These are phyloP conservation scores for Hyaloscypha finlandica DNA, from an alignment of 495 filamentous ascomycete genomes.

Conservation along the genomic window DNA sequence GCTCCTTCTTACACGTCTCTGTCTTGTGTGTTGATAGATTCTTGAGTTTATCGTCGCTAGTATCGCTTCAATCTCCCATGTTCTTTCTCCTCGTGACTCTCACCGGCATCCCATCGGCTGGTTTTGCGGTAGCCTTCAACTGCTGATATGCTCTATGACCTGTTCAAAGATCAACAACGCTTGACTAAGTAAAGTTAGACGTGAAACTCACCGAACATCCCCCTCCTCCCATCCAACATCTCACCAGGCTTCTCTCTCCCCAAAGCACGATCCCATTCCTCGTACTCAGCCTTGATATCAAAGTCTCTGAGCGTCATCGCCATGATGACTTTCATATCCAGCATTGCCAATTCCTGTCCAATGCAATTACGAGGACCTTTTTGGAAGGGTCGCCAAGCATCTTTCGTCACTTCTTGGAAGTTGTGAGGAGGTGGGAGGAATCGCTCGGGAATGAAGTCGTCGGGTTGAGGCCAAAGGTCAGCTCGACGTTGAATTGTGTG, in stretches of 20 bases:
- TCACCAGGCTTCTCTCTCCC: constrained; percentile 10
- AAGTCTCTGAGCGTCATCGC: constrained; percentile 49
- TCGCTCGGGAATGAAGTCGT: constrained; percentile 48
- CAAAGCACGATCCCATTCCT: constrained; percentile 38
- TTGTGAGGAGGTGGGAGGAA: constrained; percentile 39
- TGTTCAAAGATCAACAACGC: not conserved
- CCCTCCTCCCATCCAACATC: constrained; percentile 15
- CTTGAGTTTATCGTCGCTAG: no score
- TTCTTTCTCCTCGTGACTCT: constrained; percentile 13
- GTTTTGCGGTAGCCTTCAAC: constrained; percentile 20
- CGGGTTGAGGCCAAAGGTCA: constrained; percentile 39
- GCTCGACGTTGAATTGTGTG: constrained; percentile 37
- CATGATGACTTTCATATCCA: constrained; percentile 48
- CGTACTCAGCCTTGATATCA: constrained; percentile 48
- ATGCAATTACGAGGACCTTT: constrained; percentile 55
- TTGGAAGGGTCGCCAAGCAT: constrained; percentile 55
- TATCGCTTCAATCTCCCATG: not conserved
- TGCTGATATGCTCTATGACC: constrained; percentile 23
- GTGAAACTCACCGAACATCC: constrained; percentile 18
- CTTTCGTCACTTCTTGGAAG: constrained; percentile 36
- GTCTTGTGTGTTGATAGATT: not conserved
- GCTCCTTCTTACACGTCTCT: constrained; percentile 49
- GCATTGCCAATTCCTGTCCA: constrained; percentile 53
- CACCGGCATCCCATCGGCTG: constrained; percentile 23
- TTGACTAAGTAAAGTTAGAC: not conserved